Percentiles rank a stretch among this genome's conserved stretches.
Conservation (phyloP, 495 filamentous ascomycete species). For the Podospora bellae-mahoneyi region DNA sequence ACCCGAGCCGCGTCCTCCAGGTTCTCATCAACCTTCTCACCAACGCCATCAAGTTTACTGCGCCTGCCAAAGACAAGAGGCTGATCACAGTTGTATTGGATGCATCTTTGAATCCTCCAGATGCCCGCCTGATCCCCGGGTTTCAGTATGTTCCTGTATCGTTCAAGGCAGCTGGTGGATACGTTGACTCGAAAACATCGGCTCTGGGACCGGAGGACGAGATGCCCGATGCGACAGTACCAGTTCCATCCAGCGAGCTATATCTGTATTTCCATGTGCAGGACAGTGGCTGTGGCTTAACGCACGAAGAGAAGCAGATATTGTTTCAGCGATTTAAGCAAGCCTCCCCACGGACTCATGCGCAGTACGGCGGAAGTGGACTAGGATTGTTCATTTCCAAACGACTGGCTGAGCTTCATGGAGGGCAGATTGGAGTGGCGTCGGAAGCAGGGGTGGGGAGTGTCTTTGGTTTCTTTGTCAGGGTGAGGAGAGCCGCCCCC, state of each 20-base stretch:
- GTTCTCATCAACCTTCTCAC: conserved; percentile 63
- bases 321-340: conserved; percentile 72
- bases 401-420: conserved; percentile 65
- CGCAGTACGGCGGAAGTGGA: conserved; percentile 68
- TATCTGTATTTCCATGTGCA: conserved; percentile 39
- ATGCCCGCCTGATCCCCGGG: conserved; percentile 39
- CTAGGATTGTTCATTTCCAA: conserved; percentile 71
- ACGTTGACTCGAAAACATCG: conserved; percentile 44
- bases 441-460: conserved; percentile 60
- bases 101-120: conserved; percentile 48
- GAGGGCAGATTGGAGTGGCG: conserved; percentile 68
- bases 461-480: conserved; percentile 72
- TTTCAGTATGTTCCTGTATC: conserved; percentile 45
- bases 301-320: conserved; percentile 56
- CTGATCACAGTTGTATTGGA: conserved; percentile 57
- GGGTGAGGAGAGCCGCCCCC: conserved; percentile 34
- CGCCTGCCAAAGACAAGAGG: conserved; percentile 38
- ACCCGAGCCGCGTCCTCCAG: conserved; percentile 64
- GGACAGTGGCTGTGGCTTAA: conserved; percentile 68
- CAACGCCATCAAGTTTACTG: conserved; percentile 70
- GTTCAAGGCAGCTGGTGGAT: conserved; percentile 31
- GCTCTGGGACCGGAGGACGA: not conserved
- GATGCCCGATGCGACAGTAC: not conserved
- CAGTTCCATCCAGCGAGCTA: not conserved
- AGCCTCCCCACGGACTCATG: conserved; percentile 63